Evolutionary conservation across 345 rosid genomes (phyloP), one percentile per base, ranked within the genome.

Genomic region (Salix udensis): DNA sequence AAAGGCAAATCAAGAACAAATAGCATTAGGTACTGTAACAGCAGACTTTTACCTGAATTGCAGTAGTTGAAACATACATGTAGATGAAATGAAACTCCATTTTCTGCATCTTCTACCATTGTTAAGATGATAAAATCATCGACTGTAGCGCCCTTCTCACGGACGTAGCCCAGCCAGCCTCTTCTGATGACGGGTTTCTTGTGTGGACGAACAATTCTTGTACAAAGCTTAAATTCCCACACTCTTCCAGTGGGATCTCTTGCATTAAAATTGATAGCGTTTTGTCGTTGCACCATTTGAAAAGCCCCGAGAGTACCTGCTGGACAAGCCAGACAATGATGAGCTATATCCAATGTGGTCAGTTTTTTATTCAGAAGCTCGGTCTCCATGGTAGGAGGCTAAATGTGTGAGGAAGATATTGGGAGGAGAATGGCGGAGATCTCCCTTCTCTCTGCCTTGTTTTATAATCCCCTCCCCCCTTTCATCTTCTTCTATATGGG

Each of bases 321-420:
- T 48, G 53, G 5, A 48, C 1, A 48, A 15, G 53, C 6, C 16
- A 46, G 52, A 0, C 52, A 46, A 4, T 1, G 52, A 46, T 26
- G 2, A 12, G 4, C 0, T 46, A 46, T 46, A 11, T 1, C 19
- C 0, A 1, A 2, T 0, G 18, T 4, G 52, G 52, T 46, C 6
- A 14, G 52, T 14, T 1, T 1, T 46, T 46, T 46, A 12, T 46
- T 14, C 52, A 46, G 6, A 46, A 46, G 52, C 6, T 4, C 52
- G 0, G 0, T 12, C 52, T 46, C 52, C 18, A 46, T 40, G 12
- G 44, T 52, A 8, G 31, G 31, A 0, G 44, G 13, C 12, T 39
- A 39, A 8, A 8, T 1, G 0, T 39, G 0, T 8, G 0, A 40
- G 2, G 44, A 40, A 40, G 44, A 11, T 40, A 30, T 2, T 30